These are phyloP conservation scores for Solanum sejunctum DNA, from an alignment of 257 asterid species.

Conservation along the genomic window DNA sequence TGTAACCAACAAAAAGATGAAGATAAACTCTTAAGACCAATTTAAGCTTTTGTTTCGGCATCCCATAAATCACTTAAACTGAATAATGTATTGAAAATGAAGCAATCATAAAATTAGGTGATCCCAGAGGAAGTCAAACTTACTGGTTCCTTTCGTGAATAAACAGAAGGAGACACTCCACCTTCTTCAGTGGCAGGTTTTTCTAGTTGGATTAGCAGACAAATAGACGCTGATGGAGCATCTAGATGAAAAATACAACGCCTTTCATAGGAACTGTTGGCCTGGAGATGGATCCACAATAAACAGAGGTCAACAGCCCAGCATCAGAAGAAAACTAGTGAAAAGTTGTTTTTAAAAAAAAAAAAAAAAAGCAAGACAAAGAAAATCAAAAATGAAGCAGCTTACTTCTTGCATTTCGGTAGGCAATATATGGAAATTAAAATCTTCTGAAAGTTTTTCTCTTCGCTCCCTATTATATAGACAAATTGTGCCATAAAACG, in stretches of 20 bases:
- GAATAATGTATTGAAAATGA: not conserved
- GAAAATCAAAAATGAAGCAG: not conserved
- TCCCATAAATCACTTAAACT: not conserved
- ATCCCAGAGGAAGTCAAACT: conserved; percentile 15
- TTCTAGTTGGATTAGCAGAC: conserved; percentile 91
- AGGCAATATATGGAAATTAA: conserved; percentile 63
- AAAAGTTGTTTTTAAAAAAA: not conserved
- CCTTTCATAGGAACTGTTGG: conserved; percentile 43
- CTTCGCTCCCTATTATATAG: conserved; percentile 98
- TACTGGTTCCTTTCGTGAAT: conserved; percentile 99
- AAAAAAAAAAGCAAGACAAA: not conserved
- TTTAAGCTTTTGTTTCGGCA: not conserved
- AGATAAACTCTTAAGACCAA: not conserved
- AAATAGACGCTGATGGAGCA: conserved; percentile 95
- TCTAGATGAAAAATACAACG: conserved; percentile 83
- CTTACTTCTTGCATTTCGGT: conserved; percentile 80
- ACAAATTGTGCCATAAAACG: conserved; percentile 95
- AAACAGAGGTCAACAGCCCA: not conserved
- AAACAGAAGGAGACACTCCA: conserved; percentile 94
- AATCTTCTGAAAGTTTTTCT: conserved; percentile 97
- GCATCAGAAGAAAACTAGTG: not conserved
- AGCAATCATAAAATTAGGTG: conserved; percentile 4
- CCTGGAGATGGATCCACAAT: conserved; percentile 26
- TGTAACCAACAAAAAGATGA: not conserved
- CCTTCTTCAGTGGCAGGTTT: conserved; percentile 99